Conservation (phyloP, 345 rosid genomes). For the Syzygium jambos region DNA sequence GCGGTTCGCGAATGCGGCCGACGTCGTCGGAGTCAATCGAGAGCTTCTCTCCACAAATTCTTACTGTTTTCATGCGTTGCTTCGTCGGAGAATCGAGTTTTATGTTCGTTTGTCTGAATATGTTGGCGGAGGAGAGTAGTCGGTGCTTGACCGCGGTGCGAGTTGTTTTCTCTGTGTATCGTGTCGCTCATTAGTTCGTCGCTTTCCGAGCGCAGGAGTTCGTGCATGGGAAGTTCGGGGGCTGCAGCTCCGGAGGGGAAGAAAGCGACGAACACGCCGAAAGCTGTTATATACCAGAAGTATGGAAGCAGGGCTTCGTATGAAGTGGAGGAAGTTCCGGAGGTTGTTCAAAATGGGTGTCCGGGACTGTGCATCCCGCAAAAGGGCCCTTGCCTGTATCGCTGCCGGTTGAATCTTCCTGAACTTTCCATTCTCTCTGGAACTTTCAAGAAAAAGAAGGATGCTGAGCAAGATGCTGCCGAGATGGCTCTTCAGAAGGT, state of each 20-base stretch:
- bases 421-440: conserved; percentile 53
- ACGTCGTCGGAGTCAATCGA: not conserved
- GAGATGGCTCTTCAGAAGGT: conserved; percentile 79
- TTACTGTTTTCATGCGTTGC: not conserved
- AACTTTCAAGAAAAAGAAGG: conserved; percentile 68
- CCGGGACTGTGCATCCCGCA: conserved; percentile 77
- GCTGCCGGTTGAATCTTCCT: conserved; percentile 78
- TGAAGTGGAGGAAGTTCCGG: conserved; percentile 61
- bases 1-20: not conserved
- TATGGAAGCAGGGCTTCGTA: conserved; percentile 65
- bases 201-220: not conserved
- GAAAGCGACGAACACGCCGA: conserved; percentile 52
- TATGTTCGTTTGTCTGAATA: not conserved
- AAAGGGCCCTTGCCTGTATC: conserved; percentile 68
- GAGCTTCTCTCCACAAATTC: not conserved
- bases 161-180: not conserved
- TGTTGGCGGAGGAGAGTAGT: not conserved
- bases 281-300: conserved; percentile 64
- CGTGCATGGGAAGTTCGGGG: conserved; percentile 25
- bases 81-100: not conserved
- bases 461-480: conserved; percentile 92
- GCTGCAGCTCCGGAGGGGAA: conserved; percentile 6
- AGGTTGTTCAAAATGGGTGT: conserved; percentile 51
- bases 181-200: not conserved
- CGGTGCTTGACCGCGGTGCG: not conserved